These are phyloP conservation scores for Ogataea pilisensis DNA, from an alignment of 805 yeast species.

Conservation along the genomic window DNA sequence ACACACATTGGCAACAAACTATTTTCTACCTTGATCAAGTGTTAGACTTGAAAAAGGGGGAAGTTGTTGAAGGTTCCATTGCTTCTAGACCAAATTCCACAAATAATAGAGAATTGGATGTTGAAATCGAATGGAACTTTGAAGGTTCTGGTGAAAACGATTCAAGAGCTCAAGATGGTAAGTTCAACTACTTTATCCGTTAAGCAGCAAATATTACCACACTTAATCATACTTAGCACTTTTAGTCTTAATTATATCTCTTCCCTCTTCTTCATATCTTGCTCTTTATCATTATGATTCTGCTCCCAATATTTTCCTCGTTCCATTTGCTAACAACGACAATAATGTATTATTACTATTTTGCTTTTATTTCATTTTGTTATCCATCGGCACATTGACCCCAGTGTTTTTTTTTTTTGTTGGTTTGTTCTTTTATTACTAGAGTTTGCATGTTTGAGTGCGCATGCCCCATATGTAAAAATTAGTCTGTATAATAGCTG, in stretches of 20 bases:
- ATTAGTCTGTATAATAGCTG: neutral
- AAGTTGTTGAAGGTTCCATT: constrained; percentile 64
- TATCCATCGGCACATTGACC: too few relatives aligned
- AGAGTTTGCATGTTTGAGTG: neutral
- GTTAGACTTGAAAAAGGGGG: constrained; percentile 72
- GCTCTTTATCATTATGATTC: neutral
- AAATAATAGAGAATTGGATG: constrained; percentile 89
- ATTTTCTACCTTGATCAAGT: constrained; percentile 87
- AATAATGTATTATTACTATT: too few relatives aligned
- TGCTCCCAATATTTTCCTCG: neutral
- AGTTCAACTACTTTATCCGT: constrained; percentile 69
- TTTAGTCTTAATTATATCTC: too few relatives aligned
- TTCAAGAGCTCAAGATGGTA: constrained; percentile 53
- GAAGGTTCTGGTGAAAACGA: constrained; percentile 35
- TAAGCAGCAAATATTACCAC: too few relatives aligned
- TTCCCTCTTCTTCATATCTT: constrained; percentile 1
- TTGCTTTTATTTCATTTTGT: too few relatives aligned
- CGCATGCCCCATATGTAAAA: neutral
- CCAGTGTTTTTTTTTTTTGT: too few relatives aligned
- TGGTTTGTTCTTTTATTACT: neutral
- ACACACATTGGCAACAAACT: constrained; percentile 99
- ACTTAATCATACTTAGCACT: too few relatives aligned
- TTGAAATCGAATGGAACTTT: constrained; percentile 61
- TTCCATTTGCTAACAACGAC: too few relatives aligned
- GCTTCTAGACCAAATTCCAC: constrained; percentile 68